Evolutionary conservation across 805 yeast genomes (phyloP), one percentile per base, ranked within the genome.

Genomic region (Candida insectorum): DNA sequence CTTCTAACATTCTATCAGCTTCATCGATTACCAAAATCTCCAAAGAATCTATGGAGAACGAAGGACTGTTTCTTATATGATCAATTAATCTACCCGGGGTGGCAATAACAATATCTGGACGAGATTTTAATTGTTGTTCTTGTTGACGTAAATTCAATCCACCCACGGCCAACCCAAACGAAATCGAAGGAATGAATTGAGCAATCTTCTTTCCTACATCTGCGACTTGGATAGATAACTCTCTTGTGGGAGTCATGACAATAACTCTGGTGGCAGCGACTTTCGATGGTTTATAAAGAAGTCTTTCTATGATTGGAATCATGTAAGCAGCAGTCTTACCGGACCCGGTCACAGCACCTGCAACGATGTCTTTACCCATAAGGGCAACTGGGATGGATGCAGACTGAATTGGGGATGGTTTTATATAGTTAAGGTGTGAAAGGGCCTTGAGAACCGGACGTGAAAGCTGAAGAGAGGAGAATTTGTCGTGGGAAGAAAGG

Each of bases 11-110:
- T 68, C 98, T 80, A 72, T 93, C 98, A 40, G 98, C 98, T 69
- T 93, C 98, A 68, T 93, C 98, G 47, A 93, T 73, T 19, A 93
- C 94, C 49, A 93, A 69, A 34, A 93, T 85, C 65, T 93, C 98
- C 31, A 93, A 93, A 21, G 80, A 72, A 47, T 93, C 97, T 30
- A 88, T 94, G 30, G 79, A 78, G 58, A 93, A 93, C 33, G 93
- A 82, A 6, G 96, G 87, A 5, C 97, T 89, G 65, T 93, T 93
- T 55, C 97, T 73, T 36, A 93, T 78, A 62, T 93, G 99, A 61
- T 93, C 99, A 52, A 93, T 93, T 47, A 93, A 82, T 68, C 99
- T 77, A 76, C 99, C 99, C 2, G 99, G 99, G 0, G 99, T 93
- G 15, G 98, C 97, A 56, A 93, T 79, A 14, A 93, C 97, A 34